Evolutionary conservation across 768 basidiomycete species (phyloP).

Genomic region (Hypsizygus marmoreus): DNA sequence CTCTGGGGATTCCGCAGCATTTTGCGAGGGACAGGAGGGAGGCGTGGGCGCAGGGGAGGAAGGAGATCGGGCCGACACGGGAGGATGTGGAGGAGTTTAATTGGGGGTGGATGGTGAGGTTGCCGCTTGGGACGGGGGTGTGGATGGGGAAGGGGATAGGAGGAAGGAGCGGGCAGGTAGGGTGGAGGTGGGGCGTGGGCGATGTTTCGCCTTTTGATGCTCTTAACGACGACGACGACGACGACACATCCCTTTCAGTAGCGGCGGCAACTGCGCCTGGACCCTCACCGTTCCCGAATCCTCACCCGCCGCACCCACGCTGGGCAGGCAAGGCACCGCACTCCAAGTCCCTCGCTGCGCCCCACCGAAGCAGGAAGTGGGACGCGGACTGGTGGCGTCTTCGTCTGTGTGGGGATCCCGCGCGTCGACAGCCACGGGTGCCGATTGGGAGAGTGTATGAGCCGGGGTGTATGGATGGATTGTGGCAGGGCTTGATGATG

Average conservation of each 20-base stretch:
- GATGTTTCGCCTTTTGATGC: neutral
- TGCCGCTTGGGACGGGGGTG: constrained; percentile 20
- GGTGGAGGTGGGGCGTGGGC: constrained; percentile 4
- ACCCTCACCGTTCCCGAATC: neutral
- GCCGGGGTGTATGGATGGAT: constrained; percentile 48
- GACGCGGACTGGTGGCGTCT: constrained; percentile 58
- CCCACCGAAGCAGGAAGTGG: constrained; percentile 36
- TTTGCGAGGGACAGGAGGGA: constrained; percentile 34
- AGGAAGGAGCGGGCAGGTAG: constrained; percentile 1
- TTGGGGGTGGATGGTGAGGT: constrained; percentile 31
- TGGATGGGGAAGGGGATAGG: neutral
- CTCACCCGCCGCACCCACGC: too few species aligned
- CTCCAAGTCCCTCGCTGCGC: too few species aligned
- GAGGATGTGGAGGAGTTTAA: constrained; percentile 66
- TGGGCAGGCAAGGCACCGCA: constrained; percentile 23
- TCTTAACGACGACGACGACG: neutral
- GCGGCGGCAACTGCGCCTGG: constrained; percentile 1
- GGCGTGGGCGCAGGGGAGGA: constrained; percentile 20
- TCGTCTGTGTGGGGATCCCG: constrained; percentile 37
- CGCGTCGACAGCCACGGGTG: constrained; percentile 5
- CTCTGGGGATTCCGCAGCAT: constrained; percentile 43
- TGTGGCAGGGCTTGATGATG: constrained; percentile 60
- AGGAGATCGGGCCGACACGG: constrained; percentile 44
- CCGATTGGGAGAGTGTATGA: constrained; percentile 34
- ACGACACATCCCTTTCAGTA: neutral